Evolutionary conservation across 208 protist genomes (phyloP).

Genomic region (Wallacemonas sp.): DNA sequence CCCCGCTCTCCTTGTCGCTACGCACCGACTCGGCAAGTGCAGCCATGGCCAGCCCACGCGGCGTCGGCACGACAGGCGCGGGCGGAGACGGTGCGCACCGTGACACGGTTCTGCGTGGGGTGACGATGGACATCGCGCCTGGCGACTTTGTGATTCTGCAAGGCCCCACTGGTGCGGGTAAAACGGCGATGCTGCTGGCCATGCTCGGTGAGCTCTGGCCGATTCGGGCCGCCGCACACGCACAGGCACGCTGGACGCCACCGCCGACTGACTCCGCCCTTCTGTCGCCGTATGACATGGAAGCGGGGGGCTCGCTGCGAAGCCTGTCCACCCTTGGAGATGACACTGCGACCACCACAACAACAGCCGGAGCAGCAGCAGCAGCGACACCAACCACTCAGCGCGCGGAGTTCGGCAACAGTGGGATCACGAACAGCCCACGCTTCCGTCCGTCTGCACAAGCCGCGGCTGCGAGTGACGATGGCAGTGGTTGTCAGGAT

Average conservation of each 20-base stretch:
- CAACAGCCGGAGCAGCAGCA: too few relatives aligned
- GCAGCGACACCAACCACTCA: background rate
- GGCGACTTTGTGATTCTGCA: slow-evolving; percentile 83
- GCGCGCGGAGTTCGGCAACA: too few relatives aligned
- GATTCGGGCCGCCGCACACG: too few relatives aligned
- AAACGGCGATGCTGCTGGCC: slow-evolving; percentile 75
- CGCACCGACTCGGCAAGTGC: background rate
- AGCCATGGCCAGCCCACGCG: background rate
- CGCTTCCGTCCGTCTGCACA: background rate
- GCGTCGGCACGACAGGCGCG: background rate
- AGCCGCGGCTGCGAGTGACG: too few relatives aligned
- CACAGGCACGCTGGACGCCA: slow-evolving; percentile 7
- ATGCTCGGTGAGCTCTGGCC: slow-evolving; percentile 81
- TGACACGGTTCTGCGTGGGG: slow-evolving; percentile 46
- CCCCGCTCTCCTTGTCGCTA: background rate
- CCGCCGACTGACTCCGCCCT: background rate
- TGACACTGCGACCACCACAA: too few relatives aligned
- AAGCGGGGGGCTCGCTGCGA: background rate
- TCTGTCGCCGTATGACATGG: background rate
- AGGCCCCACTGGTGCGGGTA: slow-evolving; percentile 78
- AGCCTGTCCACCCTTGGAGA: background rate
- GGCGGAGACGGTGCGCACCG: background rate
- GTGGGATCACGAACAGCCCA: background rate
- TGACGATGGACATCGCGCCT: slow-evolving; percentile 46
- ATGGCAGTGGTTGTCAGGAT: too few relatives aligned